These are phyloP conservation scores for Tilletiopsis washingtonensis DNA, from an alignment of 1,284 basidiomycete genomes.

Conservation along the genomic window DNA sequence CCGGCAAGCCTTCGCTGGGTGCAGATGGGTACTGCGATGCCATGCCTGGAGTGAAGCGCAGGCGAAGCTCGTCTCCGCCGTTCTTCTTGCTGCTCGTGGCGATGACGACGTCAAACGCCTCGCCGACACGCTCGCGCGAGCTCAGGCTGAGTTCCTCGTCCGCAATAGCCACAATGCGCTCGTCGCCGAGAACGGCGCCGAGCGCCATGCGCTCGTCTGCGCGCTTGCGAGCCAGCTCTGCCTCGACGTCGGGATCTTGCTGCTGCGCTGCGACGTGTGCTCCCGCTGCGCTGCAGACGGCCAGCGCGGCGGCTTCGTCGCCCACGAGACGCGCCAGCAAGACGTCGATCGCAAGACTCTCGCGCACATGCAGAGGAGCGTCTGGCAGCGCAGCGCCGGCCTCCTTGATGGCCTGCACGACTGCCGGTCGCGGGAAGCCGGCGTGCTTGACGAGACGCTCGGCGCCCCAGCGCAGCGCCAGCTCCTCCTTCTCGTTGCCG, in stretches of 20 bases:
- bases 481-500: constrained; percentile 51
- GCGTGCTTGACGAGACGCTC: constrained; percentile 75
- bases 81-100: too few relatives aligned
- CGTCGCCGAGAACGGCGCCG: constrained; percentile 52
- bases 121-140: too few relatives aligned
- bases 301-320: neutral
- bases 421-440: constrained; percentile 69
- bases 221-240: constrained; percentile 18
- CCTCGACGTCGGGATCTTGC: neutral
- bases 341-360: constrained; percentile 26
- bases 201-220: constrained; percentile 65
- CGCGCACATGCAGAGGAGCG: too few relatives aligned
- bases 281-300: too few relatives aligned
- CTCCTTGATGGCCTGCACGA: constrained; percentile 54
- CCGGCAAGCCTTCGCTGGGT: constrained; percentile 35
- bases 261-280: too few relatives aligned
- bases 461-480: constrained; percentile 71
- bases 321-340: constrained; percentile 5
- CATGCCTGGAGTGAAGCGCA: constrained; percentile 54
- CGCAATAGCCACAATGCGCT: too few relatives aligned
- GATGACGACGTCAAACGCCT: constrained; percentile 42
- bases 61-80: constrained; percentile 53
- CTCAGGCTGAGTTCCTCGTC: too few relatives aligned
- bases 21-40: constrained; percentile 51
- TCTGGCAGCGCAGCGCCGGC: too few relatives aligned